Base-by-base conservation (phyloP, 169 alveolate species). In the Theileria parva region DNA sequence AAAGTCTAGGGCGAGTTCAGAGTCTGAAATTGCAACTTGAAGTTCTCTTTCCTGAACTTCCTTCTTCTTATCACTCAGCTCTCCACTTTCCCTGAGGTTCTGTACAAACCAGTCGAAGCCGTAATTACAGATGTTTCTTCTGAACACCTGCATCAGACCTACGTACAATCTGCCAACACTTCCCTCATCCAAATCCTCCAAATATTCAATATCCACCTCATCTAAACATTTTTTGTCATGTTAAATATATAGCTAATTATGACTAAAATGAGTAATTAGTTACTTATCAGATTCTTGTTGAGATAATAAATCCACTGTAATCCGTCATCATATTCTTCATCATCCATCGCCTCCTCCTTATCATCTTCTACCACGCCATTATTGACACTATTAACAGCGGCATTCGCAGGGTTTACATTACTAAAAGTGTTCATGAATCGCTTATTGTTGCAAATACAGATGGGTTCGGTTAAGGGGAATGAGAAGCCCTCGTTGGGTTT, bases 61-160 rank as follows among this genome's bases (percentile, higher is more conserved):
- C 74, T 67, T 72, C 78, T 74, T 80, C 68, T 67, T 80, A 34
- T 74, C 88, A n/a, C 79, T 44, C 17, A 80, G 81, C 13, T 74
- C 84, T n/a, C 32, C 68, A 32, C 60, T 25, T 17, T 73, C 74
- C 4, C 79, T 60, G 23, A 80, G 68, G 51, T 71, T 19, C 48
- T 65, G 68, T 44, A 80, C 34, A 44, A 30, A 60, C 60, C 48
- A 27, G 17, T 80, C 88, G 50, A 64, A 80, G 7, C 88, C 79
- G 1, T 63, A 67, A 5, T 59, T 57, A 17, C 76, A 70, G 17
- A 64, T 32, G 50, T n/a, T 48, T 30, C 68, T 60, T 17, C 51
- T 32, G 11, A 80, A 72, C 78, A 12, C 48, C 4, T 55, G 59
- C 66, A 80, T 48, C 23, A 80, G 65, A 28, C 81, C 78, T 19